Evolutionary conservation across 73 alveolate species (phyloP), one percentile per base, ranked within the genome.

Genomic region (Loxodes magnus): DNA sequence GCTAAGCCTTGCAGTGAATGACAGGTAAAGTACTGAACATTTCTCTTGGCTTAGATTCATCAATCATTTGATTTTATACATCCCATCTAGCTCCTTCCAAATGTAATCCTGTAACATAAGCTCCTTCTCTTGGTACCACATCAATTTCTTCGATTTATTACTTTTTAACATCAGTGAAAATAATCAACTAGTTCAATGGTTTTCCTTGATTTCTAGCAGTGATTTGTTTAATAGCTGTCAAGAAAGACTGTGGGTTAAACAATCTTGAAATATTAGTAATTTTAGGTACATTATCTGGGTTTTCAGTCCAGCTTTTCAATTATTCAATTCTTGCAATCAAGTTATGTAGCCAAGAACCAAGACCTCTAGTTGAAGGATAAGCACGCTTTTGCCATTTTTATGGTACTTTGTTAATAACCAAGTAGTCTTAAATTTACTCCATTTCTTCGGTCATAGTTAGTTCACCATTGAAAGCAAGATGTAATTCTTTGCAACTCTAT

Each of bases 211-310:
- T 80, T 82, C 98, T 83, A 46, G 98, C 96, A 39, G 84, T 84
- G 50, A 86, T 83, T 83, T 96, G 96, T 68, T 92, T 86, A 66
- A 96, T 91, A 30, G 99, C 99, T 17, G 99, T 96, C 70, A 96
- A 82, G 92, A 91, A 96, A 51, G 99, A 93, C 68, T 91, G 84
- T 0, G 99, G 99, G 75, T 96, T 96, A 82, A 93, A 93, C 73
- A 96, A 87, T 74, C 99, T 83, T 67, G 92, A 79, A 46, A 93
- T 69, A 81, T 81, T 85, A 44, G 88, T 87, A 39, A 89, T 96
- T 66, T 71, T 93, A n/a, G 96, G 97, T 37, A 77, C 72, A 15
- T 52, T 74, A 37, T 81, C 64, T 51, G 96, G 98, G 67, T 93
- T 96, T 24, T 88, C 96, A 75, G 84, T 88, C 79, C 89, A 93